Conservation (phyloP, 108 stramenopile genomes). For the Fistulifera solaris region DNA sequence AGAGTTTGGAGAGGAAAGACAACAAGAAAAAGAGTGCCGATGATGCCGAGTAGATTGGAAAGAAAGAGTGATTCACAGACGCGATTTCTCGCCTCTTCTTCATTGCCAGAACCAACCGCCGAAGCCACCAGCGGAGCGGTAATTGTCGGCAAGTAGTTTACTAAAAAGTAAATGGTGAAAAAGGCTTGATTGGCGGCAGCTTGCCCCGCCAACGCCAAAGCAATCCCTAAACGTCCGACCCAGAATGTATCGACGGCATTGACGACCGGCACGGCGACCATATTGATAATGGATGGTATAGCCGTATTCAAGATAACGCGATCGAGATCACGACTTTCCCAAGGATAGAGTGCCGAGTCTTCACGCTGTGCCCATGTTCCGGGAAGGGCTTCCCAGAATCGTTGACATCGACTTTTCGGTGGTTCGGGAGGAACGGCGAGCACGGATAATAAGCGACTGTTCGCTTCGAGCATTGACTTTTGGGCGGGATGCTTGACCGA, state of each 20-base stretch:
- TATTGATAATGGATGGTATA: conserved; percentile 61
- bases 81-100: conserved; percentile 36
- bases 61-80: conserved; percentile 71
- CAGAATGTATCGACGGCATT: conserved; percentile 78
- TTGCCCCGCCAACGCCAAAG: conserved; percentile 69
- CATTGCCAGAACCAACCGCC: conserved; percentile 48
- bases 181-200: conserved; percentile 79
- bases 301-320: conserved; percentile 38
- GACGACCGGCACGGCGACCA: conserved; percentile 67
- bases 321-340: conserved; percentile 18
- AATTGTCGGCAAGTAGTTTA: conserved; percentile 69
- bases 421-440: no score
- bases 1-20: conserved; percentile 36
- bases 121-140: conserved; percentile 67
- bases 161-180: conserved; percentile 63
- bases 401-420: no score
- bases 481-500: no score
- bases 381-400: no score
- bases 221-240: conserved; percentile 59
- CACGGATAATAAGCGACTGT: no score
- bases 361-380: no score
- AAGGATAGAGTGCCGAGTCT: no score
- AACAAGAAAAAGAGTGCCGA: conserved; percentile 39
- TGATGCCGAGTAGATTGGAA: conserved; percentile 44
- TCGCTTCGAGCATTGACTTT: no score